These are phyloP conservation scores for Stipa capillata DNA, from an alignment of 176 grass and related monocot genomes.

Conservation along the genomic window DNA sequence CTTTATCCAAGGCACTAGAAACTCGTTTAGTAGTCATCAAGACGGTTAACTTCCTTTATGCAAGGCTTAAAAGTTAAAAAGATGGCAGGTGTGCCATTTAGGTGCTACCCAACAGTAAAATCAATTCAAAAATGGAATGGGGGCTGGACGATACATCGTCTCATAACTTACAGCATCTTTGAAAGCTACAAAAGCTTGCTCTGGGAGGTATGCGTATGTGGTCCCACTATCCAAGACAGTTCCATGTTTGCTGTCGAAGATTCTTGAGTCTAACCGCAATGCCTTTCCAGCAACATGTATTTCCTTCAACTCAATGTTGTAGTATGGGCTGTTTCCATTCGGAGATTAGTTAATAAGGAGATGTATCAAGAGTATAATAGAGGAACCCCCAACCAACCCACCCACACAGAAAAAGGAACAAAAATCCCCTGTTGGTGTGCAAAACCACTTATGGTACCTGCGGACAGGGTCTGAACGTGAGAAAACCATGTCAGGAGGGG, in stretches of 20 bases:
- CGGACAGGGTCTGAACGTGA: slow-evolving; percentile 68
- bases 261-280: slow-evolving; percentile 54
- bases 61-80: neutral
- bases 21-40: neutral
- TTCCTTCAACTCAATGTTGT: slow-evolving; percentile 98
- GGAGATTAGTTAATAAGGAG: slow-evolving; percentile 43
- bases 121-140: neutral
- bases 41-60: neutral
- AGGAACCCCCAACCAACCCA: slow-evolving; percentile 4
- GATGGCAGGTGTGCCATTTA: neutral
- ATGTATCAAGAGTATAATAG: slow-evolving; percentile 41
- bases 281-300: slow-evolving; percentile 82
- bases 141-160: neutral
- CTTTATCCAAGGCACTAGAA: neutral
- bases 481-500: slow-evolving; percentile 71
- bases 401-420: slow-evolving; percentile 11
- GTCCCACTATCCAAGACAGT: slow-evolving; percentile 98
- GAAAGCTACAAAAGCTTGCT: slow-evolving; percentile 86
- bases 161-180: slow-evolving; percentile 76
- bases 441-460: slow-evolving; percentile 49
- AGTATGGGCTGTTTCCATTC: slow-evolving; percentile 89
- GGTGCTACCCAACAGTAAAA: neutral
- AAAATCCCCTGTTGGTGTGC: neutral
- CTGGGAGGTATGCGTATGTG: slow-evolving; percentile 93
- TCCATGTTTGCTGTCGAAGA: slow-evolving; percentile 73